These are phyloP conservation scores for Eucalyptus tenuipes DNA, from an alignment of 345 rosid species.

Conservation along the genomic window DNA sequence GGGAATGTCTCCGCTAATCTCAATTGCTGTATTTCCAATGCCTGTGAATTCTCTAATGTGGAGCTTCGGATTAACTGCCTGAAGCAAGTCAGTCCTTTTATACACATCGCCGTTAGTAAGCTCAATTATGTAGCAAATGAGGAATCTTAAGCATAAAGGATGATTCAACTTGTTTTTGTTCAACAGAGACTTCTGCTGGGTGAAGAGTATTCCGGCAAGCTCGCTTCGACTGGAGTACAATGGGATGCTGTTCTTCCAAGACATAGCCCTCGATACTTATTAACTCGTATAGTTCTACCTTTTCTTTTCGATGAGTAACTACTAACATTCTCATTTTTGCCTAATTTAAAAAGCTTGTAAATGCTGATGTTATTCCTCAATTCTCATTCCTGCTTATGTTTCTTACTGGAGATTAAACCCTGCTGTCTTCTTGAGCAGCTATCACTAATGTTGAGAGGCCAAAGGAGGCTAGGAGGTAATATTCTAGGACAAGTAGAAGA, in stretches of 20 bases:
- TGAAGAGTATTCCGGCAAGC: constrained; percentile 21
- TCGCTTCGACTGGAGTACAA: constrained; percentile 23
- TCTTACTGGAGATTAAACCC: not conserved
- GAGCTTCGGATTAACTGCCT: constrained; percentile 44
- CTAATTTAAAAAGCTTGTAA: not conserved
- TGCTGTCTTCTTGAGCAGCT: not conserved
- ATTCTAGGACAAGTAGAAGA: not conserved
- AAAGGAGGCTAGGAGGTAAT: constrained; percentile 11
- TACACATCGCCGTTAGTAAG: not conserved
- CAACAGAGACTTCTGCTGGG: constrained; percentile 36
- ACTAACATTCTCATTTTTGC: not conserved
- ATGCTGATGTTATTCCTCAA: not conserved
- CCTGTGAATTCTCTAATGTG: constrained; percentile 19
- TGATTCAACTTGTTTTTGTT: not conserved
- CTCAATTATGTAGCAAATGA: not conserved
- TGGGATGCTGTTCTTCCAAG: constrained; percentile 32
- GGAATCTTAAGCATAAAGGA: not conserved
- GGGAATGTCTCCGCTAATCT: constrained; percentile 53
- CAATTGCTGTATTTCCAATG: constrained; percentile 10
- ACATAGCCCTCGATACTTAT: constrained; percentile 32
- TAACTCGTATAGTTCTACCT: not conserved
- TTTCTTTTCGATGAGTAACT: not conserved
- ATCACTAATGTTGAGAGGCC: not conserved
- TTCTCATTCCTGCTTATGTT: not conserved
- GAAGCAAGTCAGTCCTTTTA: constrained; percentile 26